Percentiles rank a stretch among this genome's conserved stretches.
These are phyloP conservation scores for Penicillium sp. DNA, from an alignment of 2,329 filamentous ascomycete species.

Conservation along the genomic window DNA sequence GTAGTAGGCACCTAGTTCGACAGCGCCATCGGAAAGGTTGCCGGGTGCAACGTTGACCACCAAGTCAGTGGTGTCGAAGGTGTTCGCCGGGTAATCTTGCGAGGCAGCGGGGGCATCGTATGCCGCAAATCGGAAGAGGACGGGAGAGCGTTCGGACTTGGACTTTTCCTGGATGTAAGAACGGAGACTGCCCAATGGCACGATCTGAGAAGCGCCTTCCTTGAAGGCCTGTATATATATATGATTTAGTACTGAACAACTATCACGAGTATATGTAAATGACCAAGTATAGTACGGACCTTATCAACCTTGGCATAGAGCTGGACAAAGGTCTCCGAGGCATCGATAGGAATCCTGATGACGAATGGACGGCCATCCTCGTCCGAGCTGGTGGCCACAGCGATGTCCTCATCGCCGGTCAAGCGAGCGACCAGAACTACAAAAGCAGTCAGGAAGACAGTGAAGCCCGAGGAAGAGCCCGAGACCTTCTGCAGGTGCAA, in stretches of 20 bases:
- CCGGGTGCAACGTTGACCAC: constrained; percentile 41
- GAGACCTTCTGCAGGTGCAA: constrained; percentile 43
- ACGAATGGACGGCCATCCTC: constrained; percentile 50
- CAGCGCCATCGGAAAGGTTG: constrained; percentile 22
- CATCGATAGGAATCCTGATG: constrained; percentile 43
- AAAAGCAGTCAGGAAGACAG: constrained; percentile 46
- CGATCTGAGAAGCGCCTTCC: constrained; percentile 44
- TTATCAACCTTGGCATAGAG: constrained; percentile 44
- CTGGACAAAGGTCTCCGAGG: constrained; percentile 43
- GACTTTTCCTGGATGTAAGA: constrained; percentile 44
- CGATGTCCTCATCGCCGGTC: constrained; percentile 53
- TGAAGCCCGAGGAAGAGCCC: constrained; percentile 38
- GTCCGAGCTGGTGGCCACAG: constrained; percentile 46
- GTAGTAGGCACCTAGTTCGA: constrained; percentile 44
- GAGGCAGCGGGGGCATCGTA: constrained; percentile 48
- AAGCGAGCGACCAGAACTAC: constrained; percentile 47
- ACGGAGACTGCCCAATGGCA: constrained; percentile 43
- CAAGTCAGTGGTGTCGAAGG: constrained; percentile 47
- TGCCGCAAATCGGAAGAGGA: constrained; percentile 50
- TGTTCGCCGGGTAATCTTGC: constrained; percentile 43
- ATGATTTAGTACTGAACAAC: constrained; percentile 4
- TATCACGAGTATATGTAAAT: background rate
- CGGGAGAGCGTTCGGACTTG: constrained; percentile 40
- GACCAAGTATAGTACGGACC: constrained; percentile 24
- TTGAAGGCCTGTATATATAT: constrained; percentile 38